A percentile compares a stretch with the other conserved stretches of the same genome.
phyloP scores from a whole-genome alignment of 176 grass and related monocot genomes.

The Aegilops sharonensis region DNA sequence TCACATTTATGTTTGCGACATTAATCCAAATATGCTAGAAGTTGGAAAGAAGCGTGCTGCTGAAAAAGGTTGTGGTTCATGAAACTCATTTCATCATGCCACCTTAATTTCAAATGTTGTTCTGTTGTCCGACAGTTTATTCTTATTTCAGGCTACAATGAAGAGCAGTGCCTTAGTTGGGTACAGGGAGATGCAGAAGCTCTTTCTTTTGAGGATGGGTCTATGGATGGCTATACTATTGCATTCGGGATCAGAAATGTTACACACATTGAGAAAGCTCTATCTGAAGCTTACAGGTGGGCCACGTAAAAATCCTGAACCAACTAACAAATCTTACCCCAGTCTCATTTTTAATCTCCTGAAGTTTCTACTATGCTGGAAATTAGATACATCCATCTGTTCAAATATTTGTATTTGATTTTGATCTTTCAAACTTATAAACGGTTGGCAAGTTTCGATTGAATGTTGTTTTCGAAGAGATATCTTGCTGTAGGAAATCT shows the following conservation, averaged over 20 bases:
- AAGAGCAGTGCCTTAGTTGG: slow-evolving; percentile 69
- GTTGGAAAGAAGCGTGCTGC: slow-evolving; percentile 83
- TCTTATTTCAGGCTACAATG: slow-evolving; percentile 41
- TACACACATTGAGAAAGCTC: slow-evolving; percentile 89
- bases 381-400: not conserved
- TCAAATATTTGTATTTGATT: not conserved
- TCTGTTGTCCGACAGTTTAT: slow-evolving; percentile 8
- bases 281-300: slow-evolving; percentile 83
- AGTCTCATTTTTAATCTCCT: not conserved
- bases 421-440: not conserved
- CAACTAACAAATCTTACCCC: not conserved
- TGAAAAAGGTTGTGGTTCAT: slow-evolving; percentile 58
- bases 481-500: not conserved
- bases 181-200: slow-evolving; percentile 87
- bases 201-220: slow-evolving; percentile 80
- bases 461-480: not conserved
- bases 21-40: slow-evolving; percentile 91
- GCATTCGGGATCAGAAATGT: slow-evolving; percentile 97
- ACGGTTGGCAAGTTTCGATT: not conserved
- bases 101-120: not conserved
- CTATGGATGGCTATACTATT: slow-evolving; percentile 95
- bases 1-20: slow-evolving; percentile 84
- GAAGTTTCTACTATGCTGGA: not conserved
- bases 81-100: not conserved
- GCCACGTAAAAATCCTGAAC: not conserved